Base-by-base conservation (phyloP, 192 early-diverging fungal genomes). In the Funneliformis geosporum region DNA sequence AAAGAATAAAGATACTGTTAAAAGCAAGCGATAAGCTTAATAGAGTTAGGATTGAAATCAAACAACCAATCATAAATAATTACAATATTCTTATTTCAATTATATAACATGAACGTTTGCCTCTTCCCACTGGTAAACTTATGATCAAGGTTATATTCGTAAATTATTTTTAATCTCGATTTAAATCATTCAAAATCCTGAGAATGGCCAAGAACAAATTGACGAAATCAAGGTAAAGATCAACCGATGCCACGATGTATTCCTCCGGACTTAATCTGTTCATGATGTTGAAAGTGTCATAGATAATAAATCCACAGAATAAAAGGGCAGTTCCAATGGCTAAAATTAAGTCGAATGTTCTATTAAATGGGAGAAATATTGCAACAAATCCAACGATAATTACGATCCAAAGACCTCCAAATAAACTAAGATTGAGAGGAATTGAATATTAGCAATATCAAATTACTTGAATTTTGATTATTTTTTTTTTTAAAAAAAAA, bases 241-340 rank as follows among this genome's bases (percentile, higher is more conserved):
- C 85, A 43, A 91, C 75, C 40, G 90, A 83, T 28, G 89, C 92
- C 61, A 89, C 70, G 21, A 94, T 88, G 68, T 92, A 94, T 46
- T 93, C 92, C 67, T 95, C 94, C n/a, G 90, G 91, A 21, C 86
- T 89, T 28, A 91, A 78, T n/a, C 88, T 84, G 79, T 89, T 85
- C 84, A 93, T 91, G 33, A 95, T 87, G 79, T 85, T 81, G 62
- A 89, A 88, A 4, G 94, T 95, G 81, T 95, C 94, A 66, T 88
- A 92, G 60, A 94, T 81, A 73, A 95, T 92, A 86, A 92, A 95
- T 16, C 91, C 92, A 72, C 89, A 91, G 86, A 95, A 95, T 28
- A 95, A 75, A 23, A 95, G 74, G 1, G 92, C 93, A 1, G 83
- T 87, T 18, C 85, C 79, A 11, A 89, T 80, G 5, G 90, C 90